Base-by-base conservation (phyloP, 2,329 filamentous ascomycete species). In the Taxawa tesnikishii region DNA sequence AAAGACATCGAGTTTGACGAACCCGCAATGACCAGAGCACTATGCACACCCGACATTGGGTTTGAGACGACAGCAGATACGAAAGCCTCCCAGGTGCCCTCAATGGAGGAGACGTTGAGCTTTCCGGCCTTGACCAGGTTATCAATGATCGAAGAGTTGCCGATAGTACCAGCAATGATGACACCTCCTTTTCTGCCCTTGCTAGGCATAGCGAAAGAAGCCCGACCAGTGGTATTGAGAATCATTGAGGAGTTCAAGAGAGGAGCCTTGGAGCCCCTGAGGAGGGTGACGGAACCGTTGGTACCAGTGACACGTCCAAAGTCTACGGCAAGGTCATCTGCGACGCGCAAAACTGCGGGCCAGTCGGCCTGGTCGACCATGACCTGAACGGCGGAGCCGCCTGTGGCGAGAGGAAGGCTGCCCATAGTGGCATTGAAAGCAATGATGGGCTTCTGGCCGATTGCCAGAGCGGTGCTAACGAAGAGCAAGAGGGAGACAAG, bases 31-130 rank as follows among this genome's bases (percentile, higher is more conserved):
- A 83, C 70, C 12, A 83, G 59, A 2, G 77, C 77, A 37, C 62
- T 60, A 1, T 63, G 46, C 15, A 71, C 67, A 13, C 69, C 73
- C 2, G 65, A 59, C 9, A 75, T 50, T 0, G 77, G 77, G 16
- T 65, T 58, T 11, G 67, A 52, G 2, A 83, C 62, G 4, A 83
- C 46, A 26, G 67, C 58, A 25, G 68, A 76, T 14, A 67, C 59
- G 46, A 79, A 83, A 0, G 76, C 67, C 48, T 85, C 79, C 79
- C 79, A 84, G 40, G 75, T 62, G 2, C 73, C 76, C 32, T 68
- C 47, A 16, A 79, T 67, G 0, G 56, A 54, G 3, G 62, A 64
- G 1, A 72, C 64, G 36, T 82, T 66, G 12, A 83, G 53, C 41
- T 73, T 68, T 2, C 66, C 65, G 2, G 59, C 59, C 2, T 60